Percentiles rank a stretch among this genome's conserved stretches.
Conservation (phyloP, 2,329 filamentous ascomycete genomes). For the Venturia nashicola region DNA sequence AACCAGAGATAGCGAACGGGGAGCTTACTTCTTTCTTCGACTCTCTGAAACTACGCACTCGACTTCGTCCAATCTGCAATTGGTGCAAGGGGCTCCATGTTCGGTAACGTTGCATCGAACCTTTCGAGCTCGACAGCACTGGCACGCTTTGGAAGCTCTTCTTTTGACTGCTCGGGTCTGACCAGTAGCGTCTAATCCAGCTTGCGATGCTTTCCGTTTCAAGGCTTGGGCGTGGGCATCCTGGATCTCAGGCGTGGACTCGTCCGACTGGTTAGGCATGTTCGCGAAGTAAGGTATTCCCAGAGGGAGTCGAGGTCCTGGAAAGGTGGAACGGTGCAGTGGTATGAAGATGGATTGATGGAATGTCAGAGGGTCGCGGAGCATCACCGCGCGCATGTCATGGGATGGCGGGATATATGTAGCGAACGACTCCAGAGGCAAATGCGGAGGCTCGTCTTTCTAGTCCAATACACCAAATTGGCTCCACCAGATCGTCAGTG, state of each 20-base stretch:
- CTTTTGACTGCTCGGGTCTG: slow-evolving; percentile 55
- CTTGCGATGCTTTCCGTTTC: slow-evolving; percentile 47
- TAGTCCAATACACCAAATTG: background rate
- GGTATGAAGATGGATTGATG: background rate
- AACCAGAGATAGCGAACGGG: background rate
- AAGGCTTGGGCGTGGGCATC: slow-evolving; percentile 19
- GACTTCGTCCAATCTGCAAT: slow-evolving; percentile 71
- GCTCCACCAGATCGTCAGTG: slow-evolving; percentile 6
- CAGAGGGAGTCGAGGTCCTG: background rate
- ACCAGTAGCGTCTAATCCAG: slow-evolving; percentile 38
- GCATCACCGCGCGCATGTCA: slow-evolving; percentile 3
- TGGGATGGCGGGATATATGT: slow-evolving; percentile 7
- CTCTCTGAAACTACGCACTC: slow-evolving; percentile 60
- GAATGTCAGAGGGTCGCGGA: background rate
- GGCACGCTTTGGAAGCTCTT: slow-evolving; percentile 82
- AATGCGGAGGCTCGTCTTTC: slow-evolving; percentile 1
- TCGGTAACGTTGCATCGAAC: slow-evolving; percentile 91
- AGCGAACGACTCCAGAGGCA: background rate
- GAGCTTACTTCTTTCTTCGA: slow-evolving; percentile 70
- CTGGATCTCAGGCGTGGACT: slow-evolving; percentile 4
- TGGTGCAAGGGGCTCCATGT: slow-evolving; percentile 71
- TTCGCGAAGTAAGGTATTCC: background rate
- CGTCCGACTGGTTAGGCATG: slow-evolving; percentile 7
- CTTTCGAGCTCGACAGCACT: slow-evolving; percentile 77
- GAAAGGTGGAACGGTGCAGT: background rate